Evolutionary conservation across 1,139 yeast genomes (phyloP).

Genomic region (Trichomonascaceae sp.): DNA sequence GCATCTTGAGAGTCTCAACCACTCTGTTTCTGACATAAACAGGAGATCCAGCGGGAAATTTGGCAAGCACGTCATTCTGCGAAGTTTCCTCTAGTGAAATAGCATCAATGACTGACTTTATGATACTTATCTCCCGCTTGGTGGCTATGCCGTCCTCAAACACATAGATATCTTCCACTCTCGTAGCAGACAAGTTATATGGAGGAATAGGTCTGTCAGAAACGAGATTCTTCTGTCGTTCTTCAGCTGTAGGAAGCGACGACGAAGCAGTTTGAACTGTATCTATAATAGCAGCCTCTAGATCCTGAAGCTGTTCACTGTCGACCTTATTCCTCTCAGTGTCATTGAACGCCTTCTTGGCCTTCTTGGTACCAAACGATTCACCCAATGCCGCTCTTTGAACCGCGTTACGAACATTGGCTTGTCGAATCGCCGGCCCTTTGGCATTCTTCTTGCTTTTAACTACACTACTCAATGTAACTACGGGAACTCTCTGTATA

Average conservation of each 20-base stretch:
- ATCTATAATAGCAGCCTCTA: conserved; percentile 78
- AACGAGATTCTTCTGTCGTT: conserved; percentile 48
- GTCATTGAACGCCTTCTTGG: conserved; percentile 82
- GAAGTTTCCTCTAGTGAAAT: not conserved
- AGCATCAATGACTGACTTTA: conserved; percentile 48
- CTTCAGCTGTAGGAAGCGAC: conserved; percentile 63
- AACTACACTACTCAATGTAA: conserved; percentile 45
- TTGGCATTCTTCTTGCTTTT: conserved; percentile 34
- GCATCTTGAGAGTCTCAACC: conserved; percentile 22
- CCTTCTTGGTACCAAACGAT: conserved; percentile 95
- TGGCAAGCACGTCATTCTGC: conserved; percentile 9
- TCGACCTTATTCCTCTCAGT: conserved; percentile 81
- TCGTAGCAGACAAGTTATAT: conserved; percentile 68
- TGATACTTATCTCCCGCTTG: conserved; percentile 52
- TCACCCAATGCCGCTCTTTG: conserved; percentile 86
- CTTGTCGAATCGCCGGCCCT: conserved; percentile 53
- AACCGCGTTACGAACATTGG: conserved; percentile 37
- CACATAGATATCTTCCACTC: conserved; percentile 78
- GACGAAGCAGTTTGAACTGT: conserved; percentile 66
- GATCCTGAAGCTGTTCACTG: conserved; percentile 65
- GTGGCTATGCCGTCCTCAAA: conserved; percentile 59
- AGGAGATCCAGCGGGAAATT: conserved; percentile 58
- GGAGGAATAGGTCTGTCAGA: conserved; percentile 79
- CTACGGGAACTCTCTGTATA: conserved; percentile 54
- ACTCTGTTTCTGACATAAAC: conserved; percentile 45